Percentiles rank a stretch among this genome's conserved stretches.
phyloP scores from a whole-genome alignment of 2,329 filamentous ascomycete genomes.

The Neoarthrinium moseri region DNA sequence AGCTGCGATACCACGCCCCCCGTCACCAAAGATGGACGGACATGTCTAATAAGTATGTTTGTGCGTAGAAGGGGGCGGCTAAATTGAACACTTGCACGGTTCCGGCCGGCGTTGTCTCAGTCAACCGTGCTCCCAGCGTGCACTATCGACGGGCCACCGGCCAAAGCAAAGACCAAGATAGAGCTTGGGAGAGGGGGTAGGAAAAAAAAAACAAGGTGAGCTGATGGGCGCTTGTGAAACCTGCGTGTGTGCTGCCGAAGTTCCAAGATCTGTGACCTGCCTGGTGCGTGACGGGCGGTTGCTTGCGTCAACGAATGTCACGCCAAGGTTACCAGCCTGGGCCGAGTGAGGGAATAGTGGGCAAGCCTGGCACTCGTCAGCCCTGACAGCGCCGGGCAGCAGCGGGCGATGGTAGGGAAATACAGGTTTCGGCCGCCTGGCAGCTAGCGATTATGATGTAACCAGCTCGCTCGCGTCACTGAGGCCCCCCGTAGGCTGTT shows the following conservation, averaged over 20 bases:
- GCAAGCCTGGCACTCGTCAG: background rate
- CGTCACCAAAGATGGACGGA: too few species aligned
- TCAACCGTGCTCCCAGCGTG: too few species aligned
- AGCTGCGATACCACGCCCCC: too few species aligned
- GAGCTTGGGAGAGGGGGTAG: background rate
- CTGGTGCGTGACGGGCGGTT: too few species aligned
- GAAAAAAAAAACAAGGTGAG: background rate
- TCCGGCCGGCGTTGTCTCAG: background rate
- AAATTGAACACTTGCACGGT: background rate
- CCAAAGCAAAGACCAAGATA: too few species aligned
- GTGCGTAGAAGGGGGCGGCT: too few species aligned
- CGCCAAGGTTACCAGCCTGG: too few species aligned
- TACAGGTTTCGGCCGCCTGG: constrained; percentile 9
- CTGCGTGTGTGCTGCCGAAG: background rate
- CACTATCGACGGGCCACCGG: too few species aligned
- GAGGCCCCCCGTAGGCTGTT: too few species aligned
- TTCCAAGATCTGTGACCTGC: too few species aligned
- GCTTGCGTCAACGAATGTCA: too few species aligned
- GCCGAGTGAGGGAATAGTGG: background rate
- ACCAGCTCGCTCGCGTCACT: constrained; percentile 7
- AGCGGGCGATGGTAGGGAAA: background rate
- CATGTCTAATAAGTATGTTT: background rate
- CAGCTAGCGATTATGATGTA: constrained; percentile 9
- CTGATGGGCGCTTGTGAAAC: background rate
- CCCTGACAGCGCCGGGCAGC: background rate